Evolutionary conservation across 2,329 filamentous ascomycete species (phyloP).

Genomic region (Aureobasidium sp.): DNA sequence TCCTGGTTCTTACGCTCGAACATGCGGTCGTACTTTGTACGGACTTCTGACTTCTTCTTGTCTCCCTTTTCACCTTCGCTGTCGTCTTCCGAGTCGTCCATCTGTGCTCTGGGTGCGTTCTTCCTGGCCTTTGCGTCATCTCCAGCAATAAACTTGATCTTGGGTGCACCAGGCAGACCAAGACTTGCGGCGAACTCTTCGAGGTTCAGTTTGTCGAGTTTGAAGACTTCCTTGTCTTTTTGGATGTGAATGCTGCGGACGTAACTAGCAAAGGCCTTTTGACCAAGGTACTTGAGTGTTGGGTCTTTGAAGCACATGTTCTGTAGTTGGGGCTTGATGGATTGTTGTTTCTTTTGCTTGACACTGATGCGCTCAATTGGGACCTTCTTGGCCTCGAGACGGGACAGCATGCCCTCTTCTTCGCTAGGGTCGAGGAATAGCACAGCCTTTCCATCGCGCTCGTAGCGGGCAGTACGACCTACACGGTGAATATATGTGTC

Average conservation of each 20-base stretch:
- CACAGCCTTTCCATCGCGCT: slow-evolving; percentile 79
- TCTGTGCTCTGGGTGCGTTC: slow-evolving; percentile 66
- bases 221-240: slow-evolving; percentile 86
- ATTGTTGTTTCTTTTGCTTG: slow-evolving; percentile 80
- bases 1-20: slow-evolving; percentile 96
- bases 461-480: slow-evolving; percentile 87
- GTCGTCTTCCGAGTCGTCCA: slow-evolving; percentile 55
- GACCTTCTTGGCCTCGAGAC: slow-evolving; percentile 82
- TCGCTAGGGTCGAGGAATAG: slow-evolving; percentile 89
- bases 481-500: slow-evolving; percentile 98
- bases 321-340: slow-evolving; percentile 76
- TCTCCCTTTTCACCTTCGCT: slow-evolving; percentile 42
- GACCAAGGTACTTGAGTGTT: slow-evolving; percentile 87
- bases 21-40: slow-evolving; percentile 97
- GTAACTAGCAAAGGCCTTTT: slow-evolving; percentile 93
- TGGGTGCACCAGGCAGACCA: slow-evolving; percentile 82
- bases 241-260: slow-evolving; percentile 78
- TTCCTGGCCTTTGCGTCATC: slow-evolving; percentile 81
- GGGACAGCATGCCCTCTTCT: slow-evolving; percentile 81
- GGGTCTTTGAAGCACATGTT: slow-evolving; percentile 95
- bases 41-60: slow-evolving; percentile 59
- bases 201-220: slow-evolving; percentile 72
- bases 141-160: slow-evolving; percentile 88
- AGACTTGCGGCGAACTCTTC: slow-evolving; percentile 81
- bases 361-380: slow-evolving; percentile 82